These are phyloP conservation scores for Debaryomyces sp. DNA, from an alignment of 1,139 yeast genomes.

Conservation along the genomic window DNA sequence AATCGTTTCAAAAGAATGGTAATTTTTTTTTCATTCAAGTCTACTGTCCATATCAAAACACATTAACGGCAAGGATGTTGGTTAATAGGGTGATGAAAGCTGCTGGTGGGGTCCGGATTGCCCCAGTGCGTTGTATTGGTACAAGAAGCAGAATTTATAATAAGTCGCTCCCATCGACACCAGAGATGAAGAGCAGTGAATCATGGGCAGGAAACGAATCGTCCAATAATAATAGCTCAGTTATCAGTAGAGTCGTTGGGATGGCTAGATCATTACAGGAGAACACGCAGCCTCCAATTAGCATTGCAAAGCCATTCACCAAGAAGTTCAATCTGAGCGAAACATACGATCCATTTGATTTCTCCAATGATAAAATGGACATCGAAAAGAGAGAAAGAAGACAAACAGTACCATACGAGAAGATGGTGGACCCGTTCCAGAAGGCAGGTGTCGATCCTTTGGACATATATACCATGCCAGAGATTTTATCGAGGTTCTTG, in stretches of 20 bases:
- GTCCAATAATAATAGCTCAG: constrained; percentile 13
- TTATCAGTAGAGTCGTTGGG: constrained; percentile 25
- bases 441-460: constrained; percentile 62
- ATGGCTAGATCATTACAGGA: constrained; percentile 33
- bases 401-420: constrained; percentile 17
- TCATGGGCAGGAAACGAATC: constrained; percentile 28
- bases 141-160: constrained; percentile 7
- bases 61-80: constrained; percentile 1
- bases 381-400: constrained; percentile 34
- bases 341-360: constrained; percentile 75
- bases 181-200: constrained; percentile 35
- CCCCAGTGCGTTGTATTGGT: not conserved
- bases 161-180: constrained; percentile 26
- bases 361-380: constrained; percentile 56
- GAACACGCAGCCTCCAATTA: constrained; percentile 25
- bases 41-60: not conserved
- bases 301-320: constrained; percentile 29
- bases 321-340: constrained; percentile 46
- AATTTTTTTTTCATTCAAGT: constrained; percentile 1
- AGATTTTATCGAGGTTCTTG: constrained; percentile 58
- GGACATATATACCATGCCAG: constrained; percentile 68
- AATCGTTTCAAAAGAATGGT: not conserved
- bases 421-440: constrained; percentile 47
- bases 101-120: not conserved
- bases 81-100: constrained; percentile 1